These are phyloP conservation scores for Globisporangium rhizosaccharum DNA, from an alignment of 352 stramenopile species.

Conservation along the genomic window DNA sequence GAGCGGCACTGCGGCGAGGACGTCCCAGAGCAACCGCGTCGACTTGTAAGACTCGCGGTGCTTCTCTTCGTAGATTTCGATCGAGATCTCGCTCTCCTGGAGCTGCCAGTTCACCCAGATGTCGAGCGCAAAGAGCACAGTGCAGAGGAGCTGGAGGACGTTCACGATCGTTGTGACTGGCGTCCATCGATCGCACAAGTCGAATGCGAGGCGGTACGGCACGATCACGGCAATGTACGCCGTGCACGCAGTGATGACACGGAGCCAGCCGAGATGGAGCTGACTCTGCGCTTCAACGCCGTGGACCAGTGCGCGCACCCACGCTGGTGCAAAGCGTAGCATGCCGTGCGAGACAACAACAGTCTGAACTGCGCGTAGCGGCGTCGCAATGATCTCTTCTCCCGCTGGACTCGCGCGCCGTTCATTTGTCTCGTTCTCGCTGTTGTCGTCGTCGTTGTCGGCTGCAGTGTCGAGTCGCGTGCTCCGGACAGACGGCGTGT, in stretches of 20 bases:
- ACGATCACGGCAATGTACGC: constrained; percentile 37
- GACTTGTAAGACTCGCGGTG: constrained; percentile 33
- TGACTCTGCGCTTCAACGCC: constrained; percentile 34
- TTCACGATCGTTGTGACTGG: constrained; percentile 13
- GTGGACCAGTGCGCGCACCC: constrained; percentile 7
- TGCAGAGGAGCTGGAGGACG: constrained; percentile 29
- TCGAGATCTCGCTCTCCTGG: constrained; percentile 30
- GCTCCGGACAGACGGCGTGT: not conserved
- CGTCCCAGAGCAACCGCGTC: constrained; percentile 36
- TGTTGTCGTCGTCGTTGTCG: not conserved
- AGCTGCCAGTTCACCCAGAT: constrained; percentile 56
- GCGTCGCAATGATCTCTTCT: not conserved
- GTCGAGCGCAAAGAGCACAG: constrained; percentile 34
- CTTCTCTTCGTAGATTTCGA: constrained; percentile 52
- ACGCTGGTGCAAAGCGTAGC: constrained; percentile 2
- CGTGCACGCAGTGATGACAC: constrained; percentile 26
- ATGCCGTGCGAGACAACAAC: constrained; percentile 4
- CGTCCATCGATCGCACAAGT: constrained; percentile 29
- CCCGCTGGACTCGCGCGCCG: no score
- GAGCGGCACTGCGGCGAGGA: constrained; percentile 35
- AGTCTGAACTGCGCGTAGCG: not conserved
- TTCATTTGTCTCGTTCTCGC: not conserved
- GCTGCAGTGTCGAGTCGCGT: not conserved
- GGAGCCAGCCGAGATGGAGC: constrained; percentile 40
- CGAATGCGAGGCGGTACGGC: constrained; percentile 49